Base-by-base conservation (phyloP, 768 basidiomycete genomes). In the Pleurotus tuber-regium region DNA sequence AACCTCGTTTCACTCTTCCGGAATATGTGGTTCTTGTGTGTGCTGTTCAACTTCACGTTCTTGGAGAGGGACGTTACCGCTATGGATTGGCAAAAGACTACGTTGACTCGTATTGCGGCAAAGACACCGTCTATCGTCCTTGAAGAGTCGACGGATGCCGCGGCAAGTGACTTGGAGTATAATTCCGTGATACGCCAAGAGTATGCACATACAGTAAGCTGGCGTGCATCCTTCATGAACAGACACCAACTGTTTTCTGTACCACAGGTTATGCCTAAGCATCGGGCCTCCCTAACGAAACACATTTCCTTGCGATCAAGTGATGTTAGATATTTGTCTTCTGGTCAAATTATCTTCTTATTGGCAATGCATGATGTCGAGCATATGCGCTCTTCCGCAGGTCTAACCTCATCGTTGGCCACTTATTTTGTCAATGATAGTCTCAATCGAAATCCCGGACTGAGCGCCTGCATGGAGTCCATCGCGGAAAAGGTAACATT, bases 1-100 rank as follows among this genome's bases (percentile, higher is more conserved):
- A 83, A 83, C 19, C 63, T 92, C 10, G 83, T 87, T 9, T 73
- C 83, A 4, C 72, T 92, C 18, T 98, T 97, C 78, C 82, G 94
- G 38, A 93, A 92, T 61, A 77, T 94, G 69, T 99, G 96, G 96
- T 93, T 95, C 68, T 69, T 98, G 16, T 93, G 91, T 63, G 80
- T 89, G 21, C 78, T 96, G 12, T 93, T 96, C 60, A 80, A 86
- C 18, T 89, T 98, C 58, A 86, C 91, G 2, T 70, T 69, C 4
- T 67, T 73, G 16, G 74, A 76, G 26, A 74, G 71, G 18, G 83
- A 83, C 39, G 78, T 75, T 25, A 74, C 76, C 19, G 84, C 86
- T 1, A 86, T 87, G 80, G 82, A 85, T 38, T 92, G 92, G 87
- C 78, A 91, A 43, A 73, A 76, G 38, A 84, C 88, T 25, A 87